A percentile compares a stretch with the other conserved stretches of the same genome.
phyloP scores from a whole-genome alignment of 2,329 filamentous ascomycete species.

The Talaromyces albobiverticillius region DNA sequence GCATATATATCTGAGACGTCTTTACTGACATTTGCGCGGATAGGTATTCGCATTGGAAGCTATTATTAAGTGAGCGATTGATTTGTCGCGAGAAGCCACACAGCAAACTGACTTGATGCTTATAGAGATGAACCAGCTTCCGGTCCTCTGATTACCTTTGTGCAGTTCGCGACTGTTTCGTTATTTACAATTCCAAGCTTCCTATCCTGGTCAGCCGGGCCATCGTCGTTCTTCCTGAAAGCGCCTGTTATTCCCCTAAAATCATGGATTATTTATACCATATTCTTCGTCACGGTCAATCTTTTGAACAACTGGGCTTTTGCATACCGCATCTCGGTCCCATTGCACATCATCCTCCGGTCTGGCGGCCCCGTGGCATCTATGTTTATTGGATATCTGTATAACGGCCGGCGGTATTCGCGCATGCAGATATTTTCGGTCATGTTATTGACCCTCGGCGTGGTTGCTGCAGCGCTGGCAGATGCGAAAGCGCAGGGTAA shows the following conservation, averaged over 20 bases:
- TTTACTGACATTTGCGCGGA: background rate
- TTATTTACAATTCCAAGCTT: constrained; percentile 73
- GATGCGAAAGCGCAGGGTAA: constrained; percentile 77
- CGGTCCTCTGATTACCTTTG: constrained; percentile 85
- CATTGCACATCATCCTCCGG: constrained; percentile 92
- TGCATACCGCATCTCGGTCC: constrained; percentile 92
- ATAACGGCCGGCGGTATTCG: constrained; percentile 76
- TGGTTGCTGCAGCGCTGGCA: constrained; percentile 83
- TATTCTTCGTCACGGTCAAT: constrained; percentile 90
- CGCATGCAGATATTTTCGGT: constrained; percentile 78
- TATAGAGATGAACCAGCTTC: constrained; percentile 15
- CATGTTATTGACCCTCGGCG: constrained; percentile 76
- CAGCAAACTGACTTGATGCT: constrained; percentile 10
- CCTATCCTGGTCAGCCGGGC: constrained; percentile 59
- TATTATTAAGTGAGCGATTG: constrained; percentile 78
- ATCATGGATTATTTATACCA: constrained; percentile 84
- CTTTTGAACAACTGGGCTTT: constrained; percentile 97
- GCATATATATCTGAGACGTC: constrained; percentile 13
- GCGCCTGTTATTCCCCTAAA: constrained; percentile 76
- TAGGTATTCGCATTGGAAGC: constrained; percentile 94
- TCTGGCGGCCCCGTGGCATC: constrained; percentile 96
- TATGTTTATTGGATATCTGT: constrained; percentile 83
- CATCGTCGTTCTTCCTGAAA: constrained; percentile 69
- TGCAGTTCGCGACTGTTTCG: constrained; percentile 82
- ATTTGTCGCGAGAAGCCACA: background rate